Conservation (phyloP, 768 basidiomycete genomes). For the Russula sp. region DNA sequence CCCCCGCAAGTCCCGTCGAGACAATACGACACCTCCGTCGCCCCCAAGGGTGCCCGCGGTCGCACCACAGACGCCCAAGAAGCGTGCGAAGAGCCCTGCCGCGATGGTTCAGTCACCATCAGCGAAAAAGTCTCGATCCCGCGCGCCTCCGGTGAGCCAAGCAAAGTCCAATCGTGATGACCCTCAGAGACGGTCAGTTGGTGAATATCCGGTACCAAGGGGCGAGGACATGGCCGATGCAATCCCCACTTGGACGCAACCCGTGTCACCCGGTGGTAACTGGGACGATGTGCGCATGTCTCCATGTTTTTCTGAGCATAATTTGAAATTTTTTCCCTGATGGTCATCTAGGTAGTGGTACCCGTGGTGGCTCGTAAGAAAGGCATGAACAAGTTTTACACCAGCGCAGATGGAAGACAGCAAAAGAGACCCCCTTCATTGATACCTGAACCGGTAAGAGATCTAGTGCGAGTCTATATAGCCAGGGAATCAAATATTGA, state of each 20-base stretch:
- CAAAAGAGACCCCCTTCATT: constrained; percentile 44
- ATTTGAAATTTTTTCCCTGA: background rate
- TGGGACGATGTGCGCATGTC: constrained; percentile 73
- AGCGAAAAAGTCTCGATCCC: constrained; percentile 41
- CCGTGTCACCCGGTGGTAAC: constrained; percentile 61
- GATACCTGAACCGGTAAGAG: constrained; percentile 57
- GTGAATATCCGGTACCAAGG: constrained; percentile 61
- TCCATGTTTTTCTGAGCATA: constrained; percentile 22
- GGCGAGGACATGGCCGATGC: constrained; percentile 64
- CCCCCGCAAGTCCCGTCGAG: constrained; percentile 24
- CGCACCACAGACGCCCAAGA: constrained; percentile 37
- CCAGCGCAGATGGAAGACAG: constrained; percentile 64
- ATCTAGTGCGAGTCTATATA: background rate
- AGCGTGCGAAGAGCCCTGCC: constrained; percentile 48
- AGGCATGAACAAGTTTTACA: constrained; percentile 68
- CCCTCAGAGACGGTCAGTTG: constrained; percentile 54
- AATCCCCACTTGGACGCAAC: constrained; percentile 81
- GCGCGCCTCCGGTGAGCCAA: constrained; percentile 40
- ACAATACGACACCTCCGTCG: constrained; percentile 24
- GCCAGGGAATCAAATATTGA: background rate
- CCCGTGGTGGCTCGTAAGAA: constrained; percentile 84
- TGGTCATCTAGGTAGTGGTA: constrained; percentile 59
- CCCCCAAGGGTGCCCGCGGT: constrained; percentile 21
- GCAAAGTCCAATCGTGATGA: constrained; percentile 39
- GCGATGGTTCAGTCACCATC: constrained; percentile 39